These are phyloP conservation scores for Cynanchum wilfordii DNA, from an alignment of 257 asterid genomes.

Conservation along the genomic window DNA sequence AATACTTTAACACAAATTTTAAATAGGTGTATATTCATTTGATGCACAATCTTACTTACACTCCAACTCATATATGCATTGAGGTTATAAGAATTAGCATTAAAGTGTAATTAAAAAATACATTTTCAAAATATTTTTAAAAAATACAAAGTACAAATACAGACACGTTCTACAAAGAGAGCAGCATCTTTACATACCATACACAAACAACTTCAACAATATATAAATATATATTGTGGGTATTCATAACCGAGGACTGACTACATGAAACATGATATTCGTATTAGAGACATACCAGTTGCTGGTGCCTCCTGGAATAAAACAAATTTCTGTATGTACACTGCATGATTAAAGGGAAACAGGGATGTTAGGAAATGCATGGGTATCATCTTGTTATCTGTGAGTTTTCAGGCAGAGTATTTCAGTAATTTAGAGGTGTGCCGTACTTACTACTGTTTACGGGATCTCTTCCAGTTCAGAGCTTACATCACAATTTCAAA, in stretches of 20 bases:
- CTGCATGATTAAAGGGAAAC: constrained; percentile 2
- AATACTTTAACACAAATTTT: too few species aligned
- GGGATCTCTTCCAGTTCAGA: neutral
- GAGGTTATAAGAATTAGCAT: neutral
- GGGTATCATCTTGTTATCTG: neutral
- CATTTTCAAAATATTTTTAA: neutral
- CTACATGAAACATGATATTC: neutral
- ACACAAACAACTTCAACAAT: neutral
- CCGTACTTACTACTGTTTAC: neutral
- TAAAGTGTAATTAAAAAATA: neutral
- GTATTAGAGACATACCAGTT: constrained; percentile 1
- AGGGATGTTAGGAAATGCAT: neutral
- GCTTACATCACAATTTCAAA: neutral
- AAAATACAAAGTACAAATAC: neutral
- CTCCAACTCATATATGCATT: too few species aligned
- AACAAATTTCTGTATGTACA: neutral
- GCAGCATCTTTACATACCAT: neutral
- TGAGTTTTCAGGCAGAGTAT: neutral
- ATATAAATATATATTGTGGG: neutral
- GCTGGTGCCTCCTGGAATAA: neutral
- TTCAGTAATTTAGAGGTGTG: neutral
- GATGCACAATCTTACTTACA: too few species aligned
- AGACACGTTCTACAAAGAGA: neutral
- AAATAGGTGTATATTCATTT: too few species aligned
- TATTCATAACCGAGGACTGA: neutral